phyloP scores from a whole-genome alignment of 23 red algal genomes.

The Cyanidioschyzon merolae region DNA sequence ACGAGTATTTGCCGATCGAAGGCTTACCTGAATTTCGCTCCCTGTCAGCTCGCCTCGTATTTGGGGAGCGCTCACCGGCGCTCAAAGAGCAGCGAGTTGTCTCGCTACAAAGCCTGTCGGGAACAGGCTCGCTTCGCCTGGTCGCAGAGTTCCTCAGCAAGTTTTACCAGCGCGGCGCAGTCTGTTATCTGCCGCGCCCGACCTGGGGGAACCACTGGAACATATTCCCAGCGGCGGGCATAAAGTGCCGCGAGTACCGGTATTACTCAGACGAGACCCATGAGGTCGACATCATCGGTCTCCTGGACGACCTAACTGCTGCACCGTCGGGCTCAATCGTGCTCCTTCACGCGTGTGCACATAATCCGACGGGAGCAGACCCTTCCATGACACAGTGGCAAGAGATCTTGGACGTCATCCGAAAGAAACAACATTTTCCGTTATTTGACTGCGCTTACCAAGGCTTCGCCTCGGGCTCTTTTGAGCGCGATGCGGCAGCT shows the following conservation, averaged over 20 bases:
- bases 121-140: conserved; percentile 70
- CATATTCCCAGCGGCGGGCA: conserved; percentile 43
- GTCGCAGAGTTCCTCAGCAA: conserved; percentile 46
- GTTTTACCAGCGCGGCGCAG: conserved; percentile 25
- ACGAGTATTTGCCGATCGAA: conserved; percentile 90
- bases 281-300: conserved; percentile 50
- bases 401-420: conserved; percentile 38
- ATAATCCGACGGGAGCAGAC: conserved; percentile 97
- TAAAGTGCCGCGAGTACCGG: conserved; percentile 41
- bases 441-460: conserved; percentile 98
- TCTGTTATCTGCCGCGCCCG: conserved; percentile 48
- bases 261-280: conserved; percentile 56
- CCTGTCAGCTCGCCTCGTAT: conserved; percentile 49
- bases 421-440: conserved; percentile 32
- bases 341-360: conserved; percentile 94
- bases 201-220: conserved; percentile 87
- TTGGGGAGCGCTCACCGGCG: conserved; percentile 41
- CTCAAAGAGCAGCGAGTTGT: conserved; percentile 50
- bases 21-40: conserved; percentile 43
- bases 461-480: conserved; percentile 74
- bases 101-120: conserved; percentile 74
- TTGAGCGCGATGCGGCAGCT: conserved; percentile 26
- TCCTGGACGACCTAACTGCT: conserved; percentile 52
- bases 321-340: conserved; percentile 51
- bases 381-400: conserved; percentile 41